phyloP scores from a whole-genome alignment of 75 land plant species.

The Cryptomeria japonica region DNA sequence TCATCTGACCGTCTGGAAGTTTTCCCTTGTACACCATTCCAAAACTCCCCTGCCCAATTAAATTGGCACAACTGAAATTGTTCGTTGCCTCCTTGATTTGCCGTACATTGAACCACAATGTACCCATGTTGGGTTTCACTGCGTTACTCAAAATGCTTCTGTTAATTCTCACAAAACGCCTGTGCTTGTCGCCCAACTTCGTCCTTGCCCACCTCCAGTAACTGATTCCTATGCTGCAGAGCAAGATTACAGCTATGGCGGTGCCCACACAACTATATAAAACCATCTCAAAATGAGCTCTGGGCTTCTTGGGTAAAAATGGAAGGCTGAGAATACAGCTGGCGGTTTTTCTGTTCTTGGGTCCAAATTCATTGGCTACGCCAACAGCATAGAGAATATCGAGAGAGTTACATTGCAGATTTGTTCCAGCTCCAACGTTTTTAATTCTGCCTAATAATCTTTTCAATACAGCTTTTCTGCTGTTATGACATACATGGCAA shows the following conservation, averaged over 20 bases:
- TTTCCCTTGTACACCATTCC: neutral
- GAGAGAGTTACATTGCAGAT: constrained; percentile 17
- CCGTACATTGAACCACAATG: too few species aligned
- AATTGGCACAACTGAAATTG: neutral
- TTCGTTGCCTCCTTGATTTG: neutral
- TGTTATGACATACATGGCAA: constrained; percentile 17
- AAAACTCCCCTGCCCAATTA: neutral
- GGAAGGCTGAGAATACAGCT: constrained; percentile 32
- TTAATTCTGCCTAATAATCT: neutral
- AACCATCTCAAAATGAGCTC: constrained; percentile 9
- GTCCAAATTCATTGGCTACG: constrained; percentile 46
- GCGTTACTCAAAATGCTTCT: too few species aligned
- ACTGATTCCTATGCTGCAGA: constrained; percentile 51
- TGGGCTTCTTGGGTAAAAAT: constrained; percentile 12
- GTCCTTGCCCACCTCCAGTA: constrained; percentile 11
- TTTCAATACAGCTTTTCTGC: neutral
- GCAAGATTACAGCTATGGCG: neutral
- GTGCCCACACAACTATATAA: constrained; percentile 14
- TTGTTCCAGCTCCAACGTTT: neutral
- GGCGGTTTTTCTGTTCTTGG: constrained; percentile 27
- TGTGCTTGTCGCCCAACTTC: constrained; percentile 43
- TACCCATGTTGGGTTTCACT: neutral
- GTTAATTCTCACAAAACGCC: neutral
- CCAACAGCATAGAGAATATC: constrained; percentile 39
- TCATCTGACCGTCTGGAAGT: constrained; percentile 61